Evolutionary conservation across 2,329 filamentous ascomycete genomes (phyloP), one percentile per base, ranked within the genome.

Genomic region (Monosporascus sp.): DNA sequence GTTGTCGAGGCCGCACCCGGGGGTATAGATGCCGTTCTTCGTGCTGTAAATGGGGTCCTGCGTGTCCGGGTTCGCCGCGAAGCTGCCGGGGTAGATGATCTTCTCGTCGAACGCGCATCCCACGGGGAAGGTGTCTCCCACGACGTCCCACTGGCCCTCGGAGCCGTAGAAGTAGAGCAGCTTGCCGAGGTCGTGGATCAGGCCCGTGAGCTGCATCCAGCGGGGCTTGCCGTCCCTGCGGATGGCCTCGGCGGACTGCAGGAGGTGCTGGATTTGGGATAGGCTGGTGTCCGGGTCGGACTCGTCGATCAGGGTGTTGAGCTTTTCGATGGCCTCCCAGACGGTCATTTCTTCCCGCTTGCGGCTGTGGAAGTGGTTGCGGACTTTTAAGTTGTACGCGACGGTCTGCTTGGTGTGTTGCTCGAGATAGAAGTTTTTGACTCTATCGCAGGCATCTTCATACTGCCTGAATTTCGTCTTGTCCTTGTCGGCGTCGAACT

Each of bases 271-370:
- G 68, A 96, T 95, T 76, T 96, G 91, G 27, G 85, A 87, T 58
- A 96, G 85, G 48, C 83, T 84, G 46, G 91, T 96, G 74, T 96
- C 91, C 1, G 91, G 91, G 75, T 96, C 91, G 20, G 87, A 91
- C 73, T 95, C 89, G 73, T 96, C 91, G 70, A 96, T 88, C 50
- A 96, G 81, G 0, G 88, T 91, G 80, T 96, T 90, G 66, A 96
- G 86, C 73, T 91, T 92, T 81, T 95, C 90, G 74, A 96, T 94
- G 20, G 91, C 91, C 70, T 95, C 79, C 91, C 91, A 96, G 69
- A 96, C 80, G 57, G 86, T 87, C 88, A 96, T 90, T 70, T 88
- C 80, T 17, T 87, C 84, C 51, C 78, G 74, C 41, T 64, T 66
- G 19, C 88, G 83, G 59, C 78, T 79, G 70, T 85, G 76, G 75